A percentile compares a stretch with the other conserved stretches of the same genome.
Conservation (phyloP, 441 rosid genomes). For the Viola pubescens region DNA sequence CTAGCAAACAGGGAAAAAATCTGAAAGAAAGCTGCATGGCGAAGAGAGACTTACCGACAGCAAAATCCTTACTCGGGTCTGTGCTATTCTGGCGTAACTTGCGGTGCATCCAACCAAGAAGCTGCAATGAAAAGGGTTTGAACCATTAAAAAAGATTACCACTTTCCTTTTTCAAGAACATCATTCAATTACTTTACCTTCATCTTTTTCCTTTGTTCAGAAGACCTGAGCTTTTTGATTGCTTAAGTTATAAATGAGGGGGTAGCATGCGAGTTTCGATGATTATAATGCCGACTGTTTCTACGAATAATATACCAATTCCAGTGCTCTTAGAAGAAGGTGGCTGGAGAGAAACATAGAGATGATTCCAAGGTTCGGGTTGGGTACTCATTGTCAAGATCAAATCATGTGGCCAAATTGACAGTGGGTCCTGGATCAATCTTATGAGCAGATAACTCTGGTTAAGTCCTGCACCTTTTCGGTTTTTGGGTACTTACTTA, state of each 20-base stretch:
- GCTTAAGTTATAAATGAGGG: constrained; percentile 8
- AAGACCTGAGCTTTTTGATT: constrained; percentile 18
- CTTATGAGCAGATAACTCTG: constrained; percentile 12
- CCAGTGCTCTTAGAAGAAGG: constrained; percentile 25
- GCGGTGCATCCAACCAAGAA: constrained; percentile 82
- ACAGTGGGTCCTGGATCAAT: constrained; percentile 37
- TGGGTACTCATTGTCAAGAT: constrained; percentile 35
- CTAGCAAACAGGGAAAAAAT: not conserved
- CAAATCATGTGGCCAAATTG: constrained; percentile 39
- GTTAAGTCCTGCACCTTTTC: constrained; percentile 1
- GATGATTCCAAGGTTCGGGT: constrained; percentile 49
- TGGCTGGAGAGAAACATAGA: constrained; percentile 46
- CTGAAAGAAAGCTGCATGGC: constrained; percentile 5
- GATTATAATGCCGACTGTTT: constrained; percentile 22
- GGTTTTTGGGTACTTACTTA: not conserved
- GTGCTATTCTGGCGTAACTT: constrained; percentile 57
- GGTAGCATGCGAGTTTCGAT: constrained; percentile 16
- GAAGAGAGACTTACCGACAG: constrained; percentile 37
- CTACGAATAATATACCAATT: constrained; percentile 6
- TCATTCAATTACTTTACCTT: constrained; percentile 32
- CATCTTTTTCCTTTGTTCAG: constrained; percentile 32
- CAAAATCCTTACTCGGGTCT: constrained; percentile 55
- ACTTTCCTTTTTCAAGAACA: not conserved
- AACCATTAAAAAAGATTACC: constrained; percentile 6
- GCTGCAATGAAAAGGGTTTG: constrained; percentile 37